Percentiles rank a stretch among this genome's conserved stretches.
phyloP scores from a whole-genome alignment of 148 eudicot species.

The Bassia scoparia region DNA sequence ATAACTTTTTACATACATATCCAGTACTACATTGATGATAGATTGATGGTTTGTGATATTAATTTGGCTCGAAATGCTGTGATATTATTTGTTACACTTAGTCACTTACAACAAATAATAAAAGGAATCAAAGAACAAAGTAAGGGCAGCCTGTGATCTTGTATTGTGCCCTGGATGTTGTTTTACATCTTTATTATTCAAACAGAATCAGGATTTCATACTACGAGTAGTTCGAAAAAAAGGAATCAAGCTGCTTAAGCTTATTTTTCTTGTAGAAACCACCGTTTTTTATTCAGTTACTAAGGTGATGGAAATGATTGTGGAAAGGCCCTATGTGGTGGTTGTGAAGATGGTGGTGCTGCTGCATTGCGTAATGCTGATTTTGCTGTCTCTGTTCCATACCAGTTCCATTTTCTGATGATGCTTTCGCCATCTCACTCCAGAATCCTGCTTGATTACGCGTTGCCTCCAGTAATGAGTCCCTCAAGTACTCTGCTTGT shows the following conservation, averaged over 20 bases:
- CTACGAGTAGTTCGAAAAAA: background rate
- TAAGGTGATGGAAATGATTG: slow-evolving; percentile 38
- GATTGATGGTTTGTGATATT: too few relatives aligned
- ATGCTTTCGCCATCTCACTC: slow-evolving; percentile 37
- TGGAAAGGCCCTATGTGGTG: slow-evolving; percentile 38
- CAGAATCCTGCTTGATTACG: slow-evolving; percentile 50
- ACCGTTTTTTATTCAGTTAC: slow-evolving; percentile 1
- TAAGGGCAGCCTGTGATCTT: background rate
- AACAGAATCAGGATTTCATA: background rate
- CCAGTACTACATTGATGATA: too few relatives aligned
- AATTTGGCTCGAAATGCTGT: too few relatives aligned
- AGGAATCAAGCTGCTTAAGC: background rate
- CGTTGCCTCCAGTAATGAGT: slow-evolving; percentile 70
- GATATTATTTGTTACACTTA: too few relatives aligned
- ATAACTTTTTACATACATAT: too few relatives aligned
- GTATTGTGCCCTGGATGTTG: background rate
- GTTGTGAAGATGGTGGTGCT: slow-evolving; percentile 32
- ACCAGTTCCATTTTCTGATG: slow-evolving; percentile 29
- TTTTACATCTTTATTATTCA: slow-evolving; percentile 16
- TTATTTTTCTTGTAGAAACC: background rate
- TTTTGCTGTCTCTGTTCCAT: slow-evolving; percentile 28
- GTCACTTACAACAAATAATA: slow-evolving; percentile 9
- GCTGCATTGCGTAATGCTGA: slow-evolving; percentile 19
- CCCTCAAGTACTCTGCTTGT: slow-evolving; percentile 74
- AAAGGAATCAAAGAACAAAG: background rate